phyloP scores from a whole-genome alignment of 2,329 filamentous ascomycete species.

The Cladophialophora yegresii region DNA sequence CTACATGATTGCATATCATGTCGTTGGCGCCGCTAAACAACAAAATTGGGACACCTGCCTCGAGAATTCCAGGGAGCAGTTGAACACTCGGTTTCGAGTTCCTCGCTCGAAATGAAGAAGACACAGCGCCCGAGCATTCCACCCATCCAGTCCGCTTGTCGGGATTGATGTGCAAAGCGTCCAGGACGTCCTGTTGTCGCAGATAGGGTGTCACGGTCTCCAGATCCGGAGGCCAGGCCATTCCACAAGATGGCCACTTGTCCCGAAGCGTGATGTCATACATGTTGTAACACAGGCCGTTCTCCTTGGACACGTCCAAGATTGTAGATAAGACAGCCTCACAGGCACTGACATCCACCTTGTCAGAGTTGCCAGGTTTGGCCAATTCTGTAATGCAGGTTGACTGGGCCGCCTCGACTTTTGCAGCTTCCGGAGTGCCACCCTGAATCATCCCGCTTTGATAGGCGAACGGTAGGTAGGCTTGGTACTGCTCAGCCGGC shows the following conservation, averaged over 20 bases:
- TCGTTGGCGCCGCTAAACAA: slow-evolving; percentile 94
- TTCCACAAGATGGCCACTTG: slow-evolving; percentile 79
- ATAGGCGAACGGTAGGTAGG: slow-evolving; percentile 81
- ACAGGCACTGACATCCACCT: slow-evolving; percentile 70
- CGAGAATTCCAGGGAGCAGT: slow-evolving; percentile 75
- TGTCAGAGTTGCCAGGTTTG: slow-evolving; percentile 58
- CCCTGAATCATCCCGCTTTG: slow-evolving; percentile 71
- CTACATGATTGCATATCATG: slow-evolving; percentile 94
- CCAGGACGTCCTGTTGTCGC: slow-evolving; percentile 72
- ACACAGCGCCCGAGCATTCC: slow-evolving; percentile 83
- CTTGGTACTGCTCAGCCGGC: slow-evolving; percentile 81
- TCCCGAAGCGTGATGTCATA: slow-evolving; percentile 91
- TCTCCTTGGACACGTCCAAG: slow-evolving; percentile 64
- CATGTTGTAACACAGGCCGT: slow-evolving; percentile 81
- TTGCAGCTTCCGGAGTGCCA: slow-evolving; percentile 63
- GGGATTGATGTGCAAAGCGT: slow-evolving; percentile 77
- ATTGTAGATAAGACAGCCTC: slow-evolving; percentile 75
- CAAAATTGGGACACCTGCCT: slow-evolving; percentile 70
- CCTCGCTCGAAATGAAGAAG: slow-evolving; percentile 66
- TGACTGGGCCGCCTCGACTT: slow-evolving; percentile 68
- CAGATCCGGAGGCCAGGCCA: slow-evolving; percentile 97
- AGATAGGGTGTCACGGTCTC: slow-evolving; percentile 77
- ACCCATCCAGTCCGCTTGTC: slow-evolving; percentile 86
- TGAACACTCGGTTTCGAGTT: slow-evolving; percentile 73
- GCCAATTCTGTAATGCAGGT: slow-evolving; percentile 66